Base-by-base conservation (phyloP, 2,329 filamentous ascomycete species). In the Fusarium redolens region DNA sequence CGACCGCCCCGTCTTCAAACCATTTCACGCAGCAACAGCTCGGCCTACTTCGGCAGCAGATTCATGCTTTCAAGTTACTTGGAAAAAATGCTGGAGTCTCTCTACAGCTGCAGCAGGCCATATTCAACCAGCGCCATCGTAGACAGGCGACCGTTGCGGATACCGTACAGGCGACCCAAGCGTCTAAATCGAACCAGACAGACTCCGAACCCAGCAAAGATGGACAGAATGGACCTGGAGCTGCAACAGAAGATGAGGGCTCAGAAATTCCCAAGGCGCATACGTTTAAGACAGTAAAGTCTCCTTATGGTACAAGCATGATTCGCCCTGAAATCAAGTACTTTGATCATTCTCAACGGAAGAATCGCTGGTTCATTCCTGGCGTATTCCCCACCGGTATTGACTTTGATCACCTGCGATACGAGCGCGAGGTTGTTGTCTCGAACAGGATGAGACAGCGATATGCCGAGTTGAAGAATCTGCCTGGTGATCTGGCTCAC, bases 381-480 rank as follows among this genome's bases (percentile, higher is more conserved):
- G 94, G 94, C 70, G 90, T 97, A 62, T 94, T 98, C 84, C 95
- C 96, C 10, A 89, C 93, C 11, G 96, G 96, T 13, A 89, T 98
- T 56, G 95, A 99, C 79, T 89, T 96, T 50, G 94, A 97, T 73
- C 92, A 95, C 70, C 81, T 97, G 65, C 91, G 94, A 57, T 93
- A 96, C 73, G 95, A 98, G 79, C 91, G 95, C 48, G 96, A 98
- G 80, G 91, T 92, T 65, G 91, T 96, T 52, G 86, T 98, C 28
- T 97, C 96, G 84, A 98, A 97, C 82, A 91, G 95, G 60, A 94
- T 99, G 85, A 91, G 91, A 71, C 91, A 95, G 51, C 90, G 96
- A 50, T 96, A 96, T 79, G 86, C 91, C 14, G 95, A 98, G 80
- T 85, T 99, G 31, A 95, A 95, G 79, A 90, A 91, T 35, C 85